Base-by-base conservation (phyloP, 495 filamentous ascomycete genomes). In the Amniculicola lignicola region DNA sequence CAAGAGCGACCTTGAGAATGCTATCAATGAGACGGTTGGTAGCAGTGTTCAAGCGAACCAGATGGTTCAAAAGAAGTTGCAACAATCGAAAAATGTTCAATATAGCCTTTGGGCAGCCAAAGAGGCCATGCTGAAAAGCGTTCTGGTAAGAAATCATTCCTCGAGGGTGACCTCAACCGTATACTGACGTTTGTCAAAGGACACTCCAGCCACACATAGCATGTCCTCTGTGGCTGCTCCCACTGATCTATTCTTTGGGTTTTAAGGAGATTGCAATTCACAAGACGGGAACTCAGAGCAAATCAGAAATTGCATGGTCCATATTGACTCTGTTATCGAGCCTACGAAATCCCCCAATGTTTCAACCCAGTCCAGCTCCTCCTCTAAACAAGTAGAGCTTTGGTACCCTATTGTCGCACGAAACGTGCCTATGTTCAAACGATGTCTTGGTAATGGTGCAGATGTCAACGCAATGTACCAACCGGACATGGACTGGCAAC, bases 391-490 rank as follows among this genome's bases (percentile, higher is more conserved):
- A 12, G 16, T 19, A 10, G 16, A 44, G 21, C 21, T 44, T 4
- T 44, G 41, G 41, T 44, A 44, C 19, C 41, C 41, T 9, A 44
- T 44, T 19, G 41, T 22, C 9, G 41, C 41, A 22, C 18, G 41
- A 7, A 44, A 25, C 41, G 25, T 7, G 10, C 9, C 10, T 9
- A 44, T 44, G 41, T 15, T 44, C 9, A 44, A 25, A 25, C 9
- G 3, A 9, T 44, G 41, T 19, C 19, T 44, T 9, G 21, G 12
- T 4, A 44, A 25, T 44, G 41, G 41, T 11, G 41, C 21, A 9
- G 41, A 44, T 25, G 41, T 44, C 41, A 44, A 44, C 25, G 41
- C 41, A 4, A 19, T 44, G 41, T 44, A 44, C 41, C 21, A 15
- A 4, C 12, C 41, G 4, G 41, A 44, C 21, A 44, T 44, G 41